Conservation (phyloP, 2,329 filamentous ascomycete genomes). For the Dactylellina drechsleri region DNA sequence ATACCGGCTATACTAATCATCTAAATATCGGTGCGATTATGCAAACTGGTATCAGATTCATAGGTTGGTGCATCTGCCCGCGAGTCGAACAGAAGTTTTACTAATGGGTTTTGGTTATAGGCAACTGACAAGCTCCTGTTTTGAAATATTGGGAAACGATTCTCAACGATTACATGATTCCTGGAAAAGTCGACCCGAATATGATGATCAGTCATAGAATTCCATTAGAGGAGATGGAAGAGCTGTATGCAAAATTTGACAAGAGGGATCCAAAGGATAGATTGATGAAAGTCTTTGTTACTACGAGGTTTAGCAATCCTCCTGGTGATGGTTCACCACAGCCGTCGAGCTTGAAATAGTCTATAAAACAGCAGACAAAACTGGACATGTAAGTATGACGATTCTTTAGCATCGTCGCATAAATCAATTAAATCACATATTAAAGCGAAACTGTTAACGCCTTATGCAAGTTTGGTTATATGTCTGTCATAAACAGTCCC, state of each 20-base stretch:
- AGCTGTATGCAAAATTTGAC: slow-evolving; percentile 73
- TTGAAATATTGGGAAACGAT: slow-evolving; percentile 85
- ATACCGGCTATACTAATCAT: slow-evolving; percentile 73
- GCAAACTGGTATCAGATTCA: slow-evolving; percentile 85
- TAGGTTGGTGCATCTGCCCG: slow-evolving; percentile 64
- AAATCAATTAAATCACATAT: no score
- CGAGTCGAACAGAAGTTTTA: background rate
- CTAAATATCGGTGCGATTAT: slow-evolving; percentile 86
- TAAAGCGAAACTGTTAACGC: no score
- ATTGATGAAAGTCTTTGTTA: slow-evolving; percentile 82
- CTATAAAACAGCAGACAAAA: background rate
- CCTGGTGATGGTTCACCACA: slow-evolving; percentile 66
- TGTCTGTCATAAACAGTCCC: no score
- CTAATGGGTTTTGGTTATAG: slow-evolving; percentile 60
- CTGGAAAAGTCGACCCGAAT: slow-evolving; percentile 75
- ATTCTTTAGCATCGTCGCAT: no score
- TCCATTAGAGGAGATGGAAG: slow-evolving; percentile 76
- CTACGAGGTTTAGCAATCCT: slow-evolving; percentile 69
- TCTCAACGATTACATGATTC: slow-evolving; percentile 73
- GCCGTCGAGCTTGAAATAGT: slow-evolving; percentile 63
- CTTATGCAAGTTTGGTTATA: no score
- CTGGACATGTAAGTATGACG: no score
- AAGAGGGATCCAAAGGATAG: slow-evolving; percentile 68
- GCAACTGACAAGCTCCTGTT: slow-evolving; percentile 76
- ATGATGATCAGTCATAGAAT: slow-evolving; percentile 85